A percentile compares a stretch with the other conserved stretches of the same genome.
These are phyloP conservation scores for Wickerhamiella alocasiicola DNA, from an alignment of 805 yeast genomes.

Conservation along the genomic window DNA sequence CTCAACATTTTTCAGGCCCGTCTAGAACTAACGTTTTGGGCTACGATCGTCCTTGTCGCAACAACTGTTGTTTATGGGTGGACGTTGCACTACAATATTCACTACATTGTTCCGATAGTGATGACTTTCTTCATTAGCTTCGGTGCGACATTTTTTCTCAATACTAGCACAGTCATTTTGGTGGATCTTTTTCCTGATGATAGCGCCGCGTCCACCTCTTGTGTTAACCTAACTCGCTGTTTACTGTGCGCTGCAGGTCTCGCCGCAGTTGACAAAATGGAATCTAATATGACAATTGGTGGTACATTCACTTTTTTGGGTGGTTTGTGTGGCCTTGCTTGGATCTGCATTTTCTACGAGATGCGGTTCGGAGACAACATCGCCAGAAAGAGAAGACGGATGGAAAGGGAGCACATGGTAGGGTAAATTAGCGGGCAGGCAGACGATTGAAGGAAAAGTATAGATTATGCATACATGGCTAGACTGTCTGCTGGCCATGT, in stretches of 20 bases:
- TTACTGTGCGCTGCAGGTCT: conserved; percentile 56
- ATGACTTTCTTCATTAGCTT: conserved; percentile 45
- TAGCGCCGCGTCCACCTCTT: conserved; percentile 63
- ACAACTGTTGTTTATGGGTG: conserved; percentile 54
- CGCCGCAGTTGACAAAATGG: conserved; percentile 56
- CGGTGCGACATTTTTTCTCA: conserved; percentile 45
- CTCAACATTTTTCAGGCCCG: conserved; percentile 43
- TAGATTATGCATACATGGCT: no score
- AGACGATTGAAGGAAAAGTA: no score
- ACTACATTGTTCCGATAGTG: conserved; percentile 45
- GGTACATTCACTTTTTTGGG: conserved; percentile 70
- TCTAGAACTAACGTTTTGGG: conserved; percentile 34
- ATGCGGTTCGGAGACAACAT: conserved; percentile 6
- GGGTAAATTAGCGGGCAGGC: no score
- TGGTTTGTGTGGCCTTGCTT: conserved; percentile 25
- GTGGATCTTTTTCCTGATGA: conserved; percentile 65
- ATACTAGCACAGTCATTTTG: conserved; percentile 49
- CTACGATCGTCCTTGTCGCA: conserved; percentile 32
- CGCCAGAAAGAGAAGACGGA: not conserved
- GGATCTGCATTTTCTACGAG: conserved; percentile 12
- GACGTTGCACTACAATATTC: conserved; percentile 42
- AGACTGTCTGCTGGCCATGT: no score
- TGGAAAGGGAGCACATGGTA: not conserved
- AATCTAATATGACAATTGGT: conserved; percentile 45
- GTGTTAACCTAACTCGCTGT: conserved; percentile 63